Conservation (phyloP, 345 rosid species). For the Aquilaria malaccensis region DNA sequence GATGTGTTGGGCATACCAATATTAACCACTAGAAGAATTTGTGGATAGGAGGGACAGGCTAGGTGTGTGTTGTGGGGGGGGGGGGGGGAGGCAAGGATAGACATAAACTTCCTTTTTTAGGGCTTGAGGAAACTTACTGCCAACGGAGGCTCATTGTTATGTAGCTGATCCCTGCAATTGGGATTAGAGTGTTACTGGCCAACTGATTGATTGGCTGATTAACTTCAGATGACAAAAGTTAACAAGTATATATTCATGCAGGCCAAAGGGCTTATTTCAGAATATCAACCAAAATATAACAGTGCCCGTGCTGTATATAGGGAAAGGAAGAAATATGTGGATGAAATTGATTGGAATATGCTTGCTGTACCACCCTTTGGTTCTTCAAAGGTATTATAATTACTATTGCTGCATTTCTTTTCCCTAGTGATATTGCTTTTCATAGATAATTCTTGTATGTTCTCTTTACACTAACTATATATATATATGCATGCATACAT, state of each 20-base stretch:
- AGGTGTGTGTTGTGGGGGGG: too few relatives aligned
- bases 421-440: too few relatives aligned
- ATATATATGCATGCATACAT: neutral
- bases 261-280: constrained; percentile 93
- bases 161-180: too few relatives aligned
- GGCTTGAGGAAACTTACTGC: too few relatives aligned
- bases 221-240: too few relatives aligned
- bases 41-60: too few relatives aligned
- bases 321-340: constrained; percentile 86
- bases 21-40: too few relatives aligned
- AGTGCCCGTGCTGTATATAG: constrained; percentile 93
- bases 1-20: too few relatives aligned
- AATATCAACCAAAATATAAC: constrained; percentile 82
- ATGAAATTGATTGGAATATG: constrained; percentile 93
- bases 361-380: constrained; percentile 89
- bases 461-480: constrained; percentile 9
- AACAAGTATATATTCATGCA: constrained; percentile 25
- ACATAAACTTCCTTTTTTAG: too few relatives aligned
- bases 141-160: too few relatives aligned
- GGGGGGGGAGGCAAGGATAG: too few relatives aligned
- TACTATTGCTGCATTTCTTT: neutral
- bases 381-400: constrained; percentile 46
- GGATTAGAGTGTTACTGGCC: constrained; percentile 7
- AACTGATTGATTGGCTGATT: too few relatives aligned
- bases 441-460: neutral